Evolutionary conservation across 208 protist genomes (phyloP).

Genomic region (Giardia duodenalis): DNA sequence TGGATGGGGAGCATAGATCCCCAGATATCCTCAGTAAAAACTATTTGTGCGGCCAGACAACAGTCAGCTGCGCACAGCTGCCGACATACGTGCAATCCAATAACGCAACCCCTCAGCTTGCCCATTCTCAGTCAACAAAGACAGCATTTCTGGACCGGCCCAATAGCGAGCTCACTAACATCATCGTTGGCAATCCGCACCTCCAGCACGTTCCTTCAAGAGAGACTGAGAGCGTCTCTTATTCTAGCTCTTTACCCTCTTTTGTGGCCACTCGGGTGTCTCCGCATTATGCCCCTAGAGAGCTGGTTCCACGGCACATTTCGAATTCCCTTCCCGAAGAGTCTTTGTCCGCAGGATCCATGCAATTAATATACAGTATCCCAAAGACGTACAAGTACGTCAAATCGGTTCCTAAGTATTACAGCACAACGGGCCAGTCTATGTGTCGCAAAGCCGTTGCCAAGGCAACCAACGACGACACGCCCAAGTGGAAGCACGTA

Average conservation of each 20-base stretch:
- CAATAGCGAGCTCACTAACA: too few relatives aligned
- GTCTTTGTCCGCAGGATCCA: background rate
- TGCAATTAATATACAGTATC: background rate
- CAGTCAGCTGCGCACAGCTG: too few relatives aligned
- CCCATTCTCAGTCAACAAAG: too few relatives aligned
- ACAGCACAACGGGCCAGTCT: background rate
- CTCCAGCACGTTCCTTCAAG: too few relatives aligned
- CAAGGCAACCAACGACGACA: background rate
- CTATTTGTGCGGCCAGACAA: too few relatives aligned
- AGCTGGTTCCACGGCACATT: background rate
- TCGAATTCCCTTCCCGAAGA: background rate
- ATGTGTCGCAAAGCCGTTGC: background rate
- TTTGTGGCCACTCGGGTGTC: background rate
- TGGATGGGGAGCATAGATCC: too few relatives aligned
- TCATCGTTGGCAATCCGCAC: too few relatives aligned
- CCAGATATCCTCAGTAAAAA: too few relatives aligned
- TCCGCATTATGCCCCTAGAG: background rate
- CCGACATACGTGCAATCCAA: too few relatives aligned
- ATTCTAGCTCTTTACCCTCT: background rate
- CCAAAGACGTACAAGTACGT: background rate
- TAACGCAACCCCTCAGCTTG: too few relatives aligned
- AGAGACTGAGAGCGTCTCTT: background rate
- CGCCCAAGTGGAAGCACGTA: background rate
- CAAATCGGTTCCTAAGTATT: background rate
- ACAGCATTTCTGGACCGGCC: too few relatives aligned